Percentiles rank a stretch among this genome's conserved stretches.
Evolutionary conservation across 345 rosid genomes (phyloP).

Genomic region (Boechera divaricarpa): DNA sequence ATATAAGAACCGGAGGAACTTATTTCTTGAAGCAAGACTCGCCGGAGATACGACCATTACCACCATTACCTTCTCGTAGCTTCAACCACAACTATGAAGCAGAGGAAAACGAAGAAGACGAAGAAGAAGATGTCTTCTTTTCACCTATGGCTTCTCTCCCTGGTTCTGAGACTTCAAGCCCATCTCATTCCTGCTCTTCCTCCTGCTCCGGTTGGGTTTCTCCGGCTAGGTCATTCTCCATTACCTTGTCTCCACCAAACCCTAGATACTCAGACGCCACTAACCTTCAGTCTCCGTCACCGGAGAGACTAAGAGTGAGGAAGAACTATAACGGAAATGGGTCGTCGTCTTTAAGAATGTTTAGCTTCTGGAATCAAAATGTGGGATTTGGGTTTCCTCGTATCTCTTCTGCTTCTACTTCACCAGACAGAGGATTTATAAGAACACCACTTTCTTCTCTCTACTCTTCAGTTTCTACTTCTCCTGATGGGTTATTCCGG

Average conservation of each 20-base stretch:
- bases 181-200: constrained; percentile 52
- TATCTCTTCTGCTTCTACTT: constrained; percentile 53
- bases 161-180: constrained; percentile 62
- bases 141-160: constrained; percentile 79
- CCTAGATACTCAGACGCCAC: constrained; percentile 41
- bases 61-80: constrained; percentile 68
- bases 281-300: constrained; percentile 49
- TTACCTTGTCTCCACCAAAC: constrained; percentile 68
- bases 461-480: constrained; percentile 44
- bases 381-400: constrained; percentile 37
- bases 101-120: constrained; percentile 27
- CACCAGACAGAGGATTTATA: constrained; percentile 54
- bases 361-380: constrained; percentile 41
- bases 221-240: constrained; percentile 72
- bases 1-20: constrained; percentile 29
- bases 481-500: constrained; percentile 44
- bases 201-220: constrained; percentile 68
- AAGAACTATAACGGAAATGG: constrained; percentile 35
- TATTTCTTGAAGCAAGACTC: constrained; percentile 69
- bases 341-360: constrained; percentile 48
- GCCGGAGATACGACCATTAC: constrained; percentile 91
- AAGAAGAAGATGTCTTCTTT: constrained; percentile 73
- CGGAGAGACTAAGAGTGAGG: constrained; percentile 39
- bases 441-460: constrained; percentile 44
- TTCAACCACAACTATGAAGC: constrained; percentile 51